phyloP scores from a whole-genome alignment of 306 rosid species.

The Abrus precatorius region DNA sequence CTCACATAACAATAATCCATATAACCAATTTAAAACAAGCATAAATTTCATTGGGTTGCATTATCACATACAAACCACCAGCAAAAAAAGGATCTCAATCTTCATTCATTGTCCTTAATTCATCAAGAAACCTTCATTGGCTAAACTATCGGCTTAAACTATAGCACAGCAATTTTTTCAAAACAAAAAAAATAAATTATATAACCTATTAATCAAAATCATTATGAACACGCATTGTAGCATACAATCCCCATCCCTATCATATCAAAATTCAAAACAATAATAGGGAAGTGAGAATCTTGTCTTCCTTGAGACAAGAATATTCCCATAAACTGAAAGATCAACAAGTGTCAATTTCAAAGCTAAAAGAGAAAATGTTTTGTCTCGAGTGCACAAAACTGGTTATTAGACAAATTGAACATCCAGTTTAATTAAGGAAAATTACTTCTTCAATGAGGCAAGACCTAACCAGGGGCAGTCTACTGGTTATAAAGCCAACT shows the following conservation, averaged over 20 bases:
- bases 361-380: background rate
- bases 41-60: background rate
- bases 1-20: background rate
- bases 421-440: background rate
- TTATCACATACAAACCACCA: background rate
- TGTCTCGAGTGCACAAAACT: background rate
- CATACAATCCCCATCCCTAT: background rate
- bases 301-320: background rate
- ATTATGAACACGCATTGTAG: background rate
- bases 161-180: background rate
- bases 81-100: too few species aligned
- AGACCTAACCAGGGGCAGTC: background rate
- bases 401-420: background rate
- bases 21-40: background rate
- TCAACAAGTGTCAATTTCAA: background rate
- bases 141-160: background rate
- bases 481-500: background rate
- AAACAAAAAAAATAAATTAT: background rate
- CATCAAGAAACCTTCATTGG: slow-evolving; percentile 10
- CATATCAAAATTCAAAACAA: background rate
- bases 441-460: background rate
- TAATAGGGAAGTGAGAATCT: background rate
- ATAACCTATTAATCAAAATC: background rate
- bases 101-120: background rate
- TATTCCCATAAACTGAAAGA: background rate